Evolutionary conservation across 768 basidiomycete genomes (phyloP).

Genomic region (Russula emetica): DNA sequence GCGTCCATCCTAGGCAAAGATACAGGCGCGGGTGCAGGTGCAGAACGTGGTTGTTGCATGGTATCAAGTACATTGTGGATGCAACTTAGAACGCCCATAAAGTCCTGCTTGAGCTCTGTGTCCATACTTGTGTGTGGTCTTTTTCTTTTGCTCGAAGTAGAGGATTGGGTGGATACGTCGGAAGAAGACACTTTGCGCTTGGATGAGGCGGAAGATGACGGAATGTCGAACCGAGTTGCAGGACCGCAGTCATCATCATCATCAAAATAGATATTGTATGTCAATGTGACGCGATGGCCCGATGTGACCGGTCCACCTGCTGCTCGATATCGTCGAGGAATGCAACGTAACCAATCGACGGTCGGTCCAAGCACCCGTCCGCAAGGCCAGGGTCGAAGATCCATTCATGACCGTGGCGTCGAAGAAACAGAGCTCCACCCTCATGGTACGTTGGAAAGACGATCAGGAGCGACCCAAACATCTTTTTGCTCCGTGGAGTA

Average conservation of each 20-base stretch:
- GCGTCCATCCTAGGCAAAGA: no score
- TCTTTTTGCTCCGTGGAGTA: neutral
- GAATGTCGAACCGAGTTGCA: no score
- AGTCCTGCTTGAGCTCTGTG: no score
- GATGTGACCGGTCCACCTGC: conserved; percentile 8
- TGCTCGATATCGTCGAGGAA: conserved; percentile 33
- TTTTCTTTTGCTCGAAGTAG: no score
- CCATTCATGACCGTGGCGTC: conserved; percentile 26
- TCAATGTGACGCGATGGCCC: conserved; percentile 39
- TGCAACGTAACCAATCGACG: conserved; percentile 34
- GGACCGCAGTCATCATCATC: conserved; percentile 1
- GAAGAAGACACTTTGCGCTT: no score
- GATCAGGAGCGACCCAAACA: neutral
- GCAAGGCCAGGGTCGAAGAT: neutral
- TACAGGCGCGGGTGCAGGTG: no score
- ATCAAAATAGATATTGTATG: conserved; percentile 40
- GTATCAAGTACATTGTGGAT: no score
- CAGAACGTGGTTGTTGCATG: no score
- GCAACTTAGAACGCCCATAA: no score
- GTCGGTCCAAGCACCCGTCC: neutral
- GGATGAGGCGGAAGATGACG: no score
- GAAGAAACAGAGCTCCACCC: conserved; percentile 44
- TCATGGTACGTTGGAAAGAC: conserved; percentile 36
- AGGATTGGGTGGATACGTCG: neutral
- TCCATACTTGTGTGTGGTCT: no score